phyloP scores from a whole-genome alignment of 1,284 basidiomycete species.

The Phlebopus sp. region DNA sequence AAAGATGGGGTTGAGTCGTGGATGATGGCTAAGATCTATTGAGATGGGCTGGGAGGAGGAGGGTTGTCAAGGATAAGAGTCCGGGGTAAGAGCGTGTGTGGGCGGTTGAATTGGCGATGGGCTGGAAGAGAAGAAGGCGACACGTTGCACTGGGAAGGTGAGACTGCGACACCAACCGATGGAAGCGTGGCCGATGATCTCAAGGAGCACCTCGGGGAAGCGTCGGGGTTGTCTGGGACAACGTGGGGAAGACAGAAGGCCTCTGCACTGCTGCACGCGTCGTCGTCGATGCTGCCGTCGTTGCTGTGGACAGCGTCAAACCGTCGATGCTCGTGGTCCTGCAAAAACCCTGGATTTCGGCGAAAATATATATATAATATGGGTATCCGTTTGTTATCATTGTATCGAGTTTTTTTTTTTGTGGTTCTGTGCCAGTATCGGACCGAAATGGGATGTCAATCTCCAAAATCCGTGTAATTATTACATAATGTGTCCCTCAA shows the following conservation, averaged over 20 bases:
- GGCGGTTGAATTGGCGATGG: constrained; percentile 23
- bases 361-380: neutral
- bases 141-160: constrained; percentile 22
- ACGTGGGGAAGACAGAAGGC: constrained; percentile 27
- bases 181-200: constrained; percentile 17
- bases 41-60: constrained; percentile 21
- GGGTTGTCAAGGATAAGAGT: constrained; percentile 21
- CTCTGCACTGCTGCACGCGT: constrained; percentile 7
- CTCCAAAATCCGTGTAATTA: neutral
- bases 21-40: constrained; percentile 18
- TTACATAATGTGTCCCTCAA: constrained; percentile 18
- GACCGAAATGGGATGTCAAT: no score
- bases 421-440: no score
- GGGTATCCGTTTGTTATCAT: neutral
- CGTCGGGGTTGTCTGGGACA: constrained; percentile 18
- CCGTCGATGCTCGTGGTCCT: no score
- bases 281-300: neutral
- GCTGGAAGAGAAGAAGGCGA: constrained; percentile 11
- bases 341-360: no score
- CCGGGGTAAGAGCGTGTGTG: constrained; percentile 29
- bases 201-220: constrained; percentile 24
- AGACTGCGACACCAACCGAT: constrained; percentile 13
- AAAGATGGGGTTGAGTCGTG: constrained; percentile 13
- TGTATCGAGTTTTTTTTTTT: constrained; percentile 4
- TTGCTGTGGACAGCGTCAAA: neutral